Percentiles rank a stretch among this genome's conserved stretches.
Conservation (phyloP, 306 rosid species). For the Comarum palustre region DNA sequence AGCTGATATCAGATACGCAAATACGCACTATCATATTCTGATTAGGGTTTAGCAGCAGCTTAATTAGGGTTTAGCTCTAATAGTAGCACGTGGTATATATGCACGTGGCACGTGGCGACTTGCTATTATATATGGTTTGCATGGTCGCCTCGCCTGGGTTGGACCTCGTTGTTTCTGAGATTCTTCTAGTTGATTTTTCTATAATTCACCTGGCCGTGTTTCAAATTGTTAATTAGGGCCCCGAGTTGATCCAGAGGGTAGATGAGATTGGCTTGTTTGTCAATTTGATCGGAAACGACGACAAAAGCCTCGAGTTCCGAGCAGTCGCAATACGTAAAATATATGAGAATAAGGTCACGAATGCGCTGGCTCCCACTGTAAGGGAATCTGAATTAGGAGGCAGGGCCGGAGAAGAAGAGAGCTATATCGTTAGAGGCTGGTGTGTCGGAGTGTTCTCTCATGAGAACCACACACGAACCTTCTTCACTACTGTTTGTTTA, state of each 20-base stretch:
- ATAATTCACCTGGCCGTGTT: neutral
- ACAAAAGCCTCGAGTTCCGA: neutral
- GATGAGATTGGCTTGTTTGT: slow-evolving; percentile 6
- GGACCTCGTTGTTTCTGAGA: neutral
- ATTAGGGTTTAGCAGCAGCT: neutral
- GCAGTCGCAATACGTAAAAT: neutral
- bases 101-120: neutral
- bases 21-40: too few relatives aligned
- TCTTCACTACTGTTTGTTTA: neutral
- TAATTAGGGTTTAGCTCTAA: neutral
- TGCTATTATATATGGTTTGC: neutral
- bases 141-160: neutral
- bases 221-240: neutral
- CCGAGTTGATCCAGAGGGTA: neutral
- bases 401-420: neutral
- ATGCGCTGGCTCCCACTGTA: neutral
- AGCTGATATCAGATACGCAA: neutral
- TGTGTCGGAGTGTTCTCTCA: neutral
- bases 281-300: slow-evolving; percentile 13
- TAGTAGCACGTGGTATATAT: neutral
- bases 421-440: too few relatives aligned
- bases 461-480: neutral
- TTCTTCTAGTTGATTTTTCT: neutral
- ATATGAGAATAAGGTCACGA: neutral
- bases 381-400: slow-evolving; percentile 7